Base-by-base conservation (phyloP, 192 early-diverging fungal species). In the Coemansia aciculifera region DNA sequence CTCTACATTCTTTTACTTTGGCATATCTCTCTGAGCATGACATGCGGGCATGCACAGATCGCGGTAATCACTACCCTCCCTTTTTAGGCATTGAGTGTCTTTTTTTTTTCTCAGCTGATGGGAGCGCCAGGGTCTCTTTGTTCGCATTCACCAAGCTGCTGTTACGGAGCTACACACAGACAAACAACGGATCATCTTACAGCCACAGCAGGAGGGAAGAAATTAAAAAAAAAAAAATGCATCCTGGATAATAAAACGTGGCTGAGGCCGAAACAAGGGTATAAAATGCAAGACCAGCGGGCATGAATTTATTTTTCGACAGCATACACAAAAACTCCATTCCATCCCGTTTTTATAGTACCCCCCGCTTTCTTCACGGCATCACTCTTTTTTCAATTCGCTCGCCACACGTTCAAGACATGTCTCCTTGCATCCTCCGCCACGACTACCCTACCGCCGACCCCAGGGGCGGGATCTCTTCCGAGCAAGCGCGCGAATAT, bases 391-490 rank as follows among this genome's bases (percentile, higher is more conserved):
- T 32, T 59, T 36, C 27, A 13, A 31, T 19, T 39, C 36, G 34
- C 56, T 37, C 56, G 10, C 56, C 31, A 17, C n/a, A 15, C 59
- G 21, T 32, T n/a, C 31, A 19, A 13, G 17, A 5, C 69, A 71
- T 71, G 69, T 64, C 62, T 9, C 52, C 69, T 7, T 64, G 39
- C 52, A 56, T 48, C 52, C 52, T 43, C 56, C 31, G 42, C 56
- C 62, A 73, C 36, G 78, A 81, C 51, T 81, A 81, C 23, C 73
- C 73, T 5, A 75, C 73, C 21, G 63, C 57, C 31, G 69, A 77
- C 27, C 75, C 75, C 34, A 52, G 69, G 0, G 62, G 59, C 31
- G 75, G 66, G 42, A 71, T 72, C 6, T 38, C 60, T 1, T 37
- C 69, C 44, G 64, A 72, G 27, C 65, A 72, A 51, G 64, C 69